Conservation (phyloP, 176 grass and related monocot species). For the Carex littledalei region DNA sequence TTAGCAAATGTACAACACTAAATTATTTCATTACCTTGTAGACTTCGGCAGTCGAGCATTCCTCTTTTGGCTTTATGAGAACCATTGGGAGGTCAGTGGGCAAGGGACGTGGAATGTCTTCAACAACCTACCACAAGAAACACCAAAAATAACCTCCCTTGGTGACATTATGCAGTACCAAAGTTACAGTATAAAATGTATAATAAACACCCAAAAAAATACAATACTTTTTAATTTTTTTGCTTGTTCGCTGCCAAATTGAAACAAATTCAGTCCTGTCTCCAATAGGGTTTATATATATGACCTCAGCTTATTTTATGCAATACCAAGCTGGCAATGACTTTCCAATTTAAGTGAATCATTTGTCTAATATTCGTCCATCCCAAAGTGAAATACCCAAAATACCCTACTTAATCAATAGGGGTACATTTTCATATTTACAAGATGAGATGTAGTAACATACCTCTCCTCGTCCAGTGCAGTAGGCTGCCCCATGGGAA, state of each 20-base stretch:
- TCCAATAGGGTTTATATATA: background rate
- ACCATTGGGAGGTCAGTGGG: slow-evolving; percentile 64
- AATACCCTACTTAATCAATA: background rate
- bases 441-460: background rate
- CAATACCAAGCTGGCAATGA: background rate
- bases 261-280: background rate
- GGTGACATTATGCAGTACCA: background rate
- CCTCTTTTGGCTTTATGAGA: slow-evolving; percentile 89
- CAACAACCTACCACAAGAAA: slow-evolving; percentile 53
- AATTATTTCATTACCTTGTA: slow-evolving; percentile 62
- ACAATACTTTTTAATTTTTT: background rate
- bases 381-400: slow-evolving; percentile 1
- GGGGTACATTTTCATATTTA: background rate
- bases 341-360: background rate
- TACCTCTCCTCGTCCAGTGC: slow-evolving; percentile 96
- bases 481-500: slow-evolving; percentile 86
- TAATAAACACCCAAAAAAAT: background rate
- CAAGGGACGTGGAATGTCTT: slow-evolving; percentile 63
- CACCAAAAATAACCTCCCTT: background rate
- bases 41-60: slow-evolving; percentile 89
- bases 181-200: background rate
- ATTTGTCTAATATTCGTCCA: background rate
- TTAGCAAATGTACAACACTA: background rate
- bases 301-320: background rate
- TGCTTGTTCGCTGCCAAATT: background rate